Conservation (phyloP, 768 basidiomycete genomes). For the Leccinum subgranulosum region DNA sequence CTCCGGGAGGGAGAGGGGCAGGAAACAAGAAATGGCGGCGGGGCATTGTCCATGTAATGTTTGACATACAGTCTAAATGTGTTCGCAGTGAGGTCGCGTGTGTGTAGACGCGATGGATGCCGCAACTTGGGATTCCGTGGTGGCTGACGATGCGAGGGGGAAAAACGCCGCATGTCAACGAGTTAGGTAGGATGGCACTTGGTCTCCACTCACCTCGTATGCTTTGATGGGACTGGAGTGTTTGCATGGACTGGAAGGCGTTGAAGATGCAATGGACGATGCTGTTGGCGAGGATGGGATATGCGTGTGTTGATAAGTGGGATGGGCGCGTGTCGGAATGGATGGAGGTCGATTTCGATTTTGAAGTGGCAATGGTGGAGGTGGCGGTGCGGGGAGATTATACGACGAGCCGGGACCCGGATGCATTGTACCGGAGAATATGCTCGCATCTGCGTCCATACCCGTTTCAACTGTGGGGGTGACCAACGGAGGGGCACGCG, state of each 20-base stretch:
- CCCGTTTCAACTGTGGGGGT: neutral
- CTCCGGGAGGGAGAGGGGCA: conserved; percentile 2
- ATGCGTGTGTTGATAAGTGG: conserved; percentile 1
- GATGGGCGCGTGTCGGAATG: neutral
- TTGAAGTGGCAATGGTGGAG: conserved; percentile 8
- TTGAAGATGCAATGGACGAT: conserved; percentile 25
- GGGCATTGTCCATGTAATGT: conserved; percentile 70
- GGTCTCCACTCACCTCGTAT: conserved; percentile 3
- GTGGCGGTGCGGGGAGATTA: conserved; percentile 12
- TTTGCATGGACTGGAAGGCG: conserved; percentile 30
- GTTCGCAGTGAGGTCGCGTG: conserved; percentile 64
- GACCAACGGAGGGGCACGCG: neutral
- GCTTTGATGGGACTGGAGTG: conserved; percentile 21
- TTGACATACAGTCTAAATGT: conserved; percentile 76
- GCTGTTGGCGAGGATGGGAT: conserved; percentile 20
- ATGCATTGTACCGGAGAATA: conserved; percentile 6
- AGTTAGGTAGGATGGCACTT: neutral
- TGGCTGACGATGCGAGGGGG: neutral
- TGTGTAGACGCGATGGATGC: conserved; percentile 68
- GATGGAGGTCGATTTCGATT: conserved; percentile 2
- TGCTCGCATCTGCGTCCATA: neutral
- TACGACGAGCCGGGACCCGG: neutral
- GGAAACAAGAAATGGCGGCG: neutral
- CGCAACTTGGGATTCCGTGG: conserved; percentile 49
- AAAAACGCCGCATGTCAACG: neutral